Base-by-base conservation (phyloP, 2,329 filamentous ascomycete genomes). In the Fusarium circinatum region DNA sequence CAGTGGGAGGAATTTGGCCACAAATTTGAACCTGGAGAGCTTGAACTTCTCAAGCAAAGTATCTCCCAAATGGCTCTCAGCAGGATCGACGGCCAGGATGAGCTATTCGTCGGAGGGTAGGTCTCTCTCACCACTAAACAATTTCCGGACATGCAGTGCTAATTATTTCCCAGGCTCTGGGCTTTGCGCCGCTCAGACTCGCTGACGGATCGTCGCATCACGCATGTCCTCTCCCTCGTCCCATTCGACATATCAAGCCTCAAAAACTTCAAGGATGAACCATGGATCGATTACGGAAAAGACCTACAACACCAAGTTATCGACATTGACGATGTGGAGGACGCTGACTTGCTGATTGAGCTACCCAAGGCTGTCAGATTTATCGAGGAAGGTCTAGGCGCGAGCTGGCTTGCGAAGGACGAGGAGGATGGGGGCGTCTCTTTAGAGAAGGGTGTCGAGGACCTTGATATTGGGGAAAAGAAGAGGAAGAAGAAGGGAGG, bases 271-370 rank as follows among this genome's bases (percentile, higher is more conserved):
- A 85, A 87, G 66, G 82, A 87, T 42, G 84, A 87, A 83, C 85
- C 78, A 62, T 84, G 83, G 78, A 81, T 86, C 24, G 85, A 86
- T 56, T 84, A 83, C 71, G 87, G 85, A 78, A 86, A 89, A 72
- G 85, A 87, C 47, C 94, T 91, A 80, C 84, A 91, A 73, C 94
- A 97, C 81, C 87, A 94, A 76, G 88, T 91, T 69, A 92, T 98
- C 73, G 92, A 97, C 74, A 90, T 98, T 48, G 94, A 98, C 82
- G 96, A 99, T 84, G 90, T 95, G 58, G 94, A 96, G 26, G 94
- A 98, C 79, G 92, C 95, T 76, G 94, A 99, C 82, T 83, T 98
- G 58, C 85, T 98, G 24, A 89, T 93, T 71, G 91, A 97, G 82
- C 92, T 98, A 70, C 90, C 95, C 12, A 86, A 86, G 59, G 93